These are phyloP conservation scores for Celoporthe dispersa DNA, from an alignment of 2,329 filamentous ascomycete genomes.

Conservation along the genomic window DNA sequence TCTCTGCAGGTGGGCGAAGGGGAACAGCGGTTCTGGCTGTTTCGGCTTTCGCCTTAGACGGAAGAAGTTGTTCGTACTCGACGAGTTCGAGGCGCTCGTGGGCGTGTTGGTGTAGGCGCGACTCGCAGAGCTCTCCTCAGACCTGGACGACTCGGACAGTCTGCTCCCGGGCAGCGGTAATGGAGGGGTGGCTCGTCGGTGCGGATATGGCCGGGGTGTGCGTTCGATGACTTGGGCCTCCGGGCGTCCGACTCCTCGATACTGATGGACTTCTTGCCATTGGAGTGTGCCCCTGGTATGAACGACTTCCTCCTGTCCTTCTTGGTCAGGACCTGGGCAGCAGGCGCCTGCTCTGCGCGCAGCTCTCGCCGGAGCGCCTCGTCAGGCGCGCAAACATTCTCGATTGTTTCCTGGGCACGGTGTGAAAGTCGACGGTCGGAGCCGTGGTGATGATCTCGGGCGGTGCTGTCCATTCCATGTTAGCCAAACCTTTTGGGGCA, in stretches of 20 bases:
- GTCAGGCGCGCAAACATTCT: conserved; percentile 55
- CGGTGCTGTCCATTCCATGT: conserved; percentile 45
- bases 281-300: conserved; percentile 43
- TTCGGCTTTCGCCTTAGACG: conserved; percentile 78
- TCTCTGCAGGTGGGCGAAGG: conserved; percentile 81
- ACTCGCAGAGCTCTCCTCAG: conserved; percentile 80
- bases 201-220: conserved; percentile 57
- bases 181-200: conserved; percentile 48
- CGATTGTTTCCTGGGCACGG: conserved; percentile 58
- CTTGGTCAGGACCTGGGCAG: conserved; percentile 38
- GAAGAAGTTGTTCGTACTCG: conserved; percentile 75
- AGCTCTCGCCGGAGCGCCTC: conserved; percentile 56
- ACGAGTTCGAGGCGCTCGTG: conserved; percentile 62
- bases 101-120: conserved; percentile 59
- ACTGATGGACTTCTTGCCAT: conserved; percentile 52
- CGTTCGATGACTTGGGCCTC: conserved; percentile 46
- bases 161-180: conserved; percentile 68
- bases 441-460: conserved; percentile 89
- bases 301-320: conserved; percentile 49
- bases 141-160: conserved; percentile 85
- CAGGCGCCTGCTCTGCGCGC: conserved; percentile 40
- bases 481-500: conserved; percentile 30
- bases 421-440: conserved; percentile 70
- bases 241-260: conserved; percentile 69
- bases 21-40: conserved; percentile 78